Percentiles rank a stretch among this genome's conserved stretches.
phyloP scores from a whole-genome alignment of 2,329 filamentous ascomycete genomes.

The Neurospora sp. region DNA sequence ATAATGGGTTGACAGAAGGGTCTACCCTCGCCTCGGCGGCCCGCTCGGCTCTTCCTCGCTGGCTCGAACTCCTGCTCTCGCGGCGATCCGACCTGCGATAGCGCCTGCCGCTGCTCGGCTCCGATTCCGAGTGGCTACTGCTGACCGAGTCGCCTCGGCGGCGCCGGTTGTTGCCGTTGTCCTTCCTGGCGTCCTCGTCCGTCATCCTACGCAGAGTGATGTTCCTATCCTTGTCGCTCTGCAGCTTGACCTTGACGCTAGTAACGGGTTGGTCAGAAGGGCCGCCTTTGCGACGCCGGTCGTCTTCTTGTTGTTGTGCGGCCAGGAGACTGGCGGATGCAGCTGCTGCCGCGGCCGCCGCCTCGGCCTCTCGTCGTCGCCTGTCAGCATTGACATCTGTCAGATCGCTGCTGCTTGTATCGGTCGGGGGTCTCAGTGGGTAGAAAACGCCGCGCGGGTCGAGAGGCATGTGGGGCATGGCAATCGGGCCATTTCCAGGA shows the following conservation, averaged over 20 bases:
- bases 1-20: constrained; percentile 6
- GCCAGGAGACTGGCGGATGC: constrained; percentile 38
- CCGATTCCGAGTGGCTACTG: constrained; percentile 48
- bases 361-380: constrained; percentile 34
- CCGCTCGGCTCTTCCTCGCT: constrained; percentile 32
- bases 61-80: constrained; percentile 39
- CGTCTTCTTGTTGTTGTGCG: constrained; percentile 32
- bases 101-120: constrained; percentile 37
- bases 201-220: constrained; percentile 52
- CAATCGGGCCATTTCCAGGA: constrained; percentile 17
- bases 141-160: constrained; percentile 41
- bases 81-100: constrained; percentile 34
- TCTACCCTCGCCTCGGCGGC: constrained; percentile 36
- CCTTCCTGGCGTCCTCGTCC: constrained; percentile 43
- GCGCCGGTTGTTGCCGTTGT: constrained; percentile 25
- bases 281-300: constrained; percentile 23
- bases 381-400: constrained; percentile 11
- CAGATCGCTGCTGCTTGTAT: constrained; percentile 23
- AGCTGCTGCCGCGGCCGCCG: constrained; percentile 36
- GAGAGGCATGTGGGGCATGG: constrained; percentile 45
- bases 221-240: constrained; percentile 50
- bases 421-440: constrained; percentile 33
- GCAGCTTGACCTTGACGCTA: constrained; percentile 49
- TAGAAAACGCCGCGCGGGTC: constrained; percentile 39
- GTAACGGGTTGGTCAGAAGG: constrained; percentile 11